Conservation (phyloP, 306 rosid species). For the Inga laurina region DNA sequence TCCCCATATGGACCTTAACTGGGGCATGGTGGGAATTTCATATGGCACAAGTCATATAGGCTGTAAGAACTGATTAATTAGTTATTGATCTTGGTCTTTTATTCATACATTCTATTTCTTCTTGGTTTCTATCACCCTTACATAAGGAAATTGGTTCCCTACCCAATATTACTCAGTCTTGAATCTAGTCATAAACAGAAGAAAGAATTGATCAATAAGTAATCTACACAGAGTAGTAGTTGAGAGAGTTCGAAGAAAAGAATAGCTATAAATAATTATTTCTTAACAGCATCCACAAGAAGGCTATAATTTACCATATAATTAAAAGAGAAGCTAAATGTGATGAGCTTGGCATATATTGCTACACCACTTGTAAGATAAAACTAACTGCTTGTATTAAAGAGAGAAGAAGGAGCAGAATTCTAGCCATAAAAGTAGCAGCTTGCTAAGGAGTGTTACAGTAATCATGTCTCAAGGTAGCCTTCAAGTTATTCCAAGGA, state of each 20-base stretch:
- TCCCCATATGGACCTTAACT: neutral
- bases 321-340: too few species aligned
- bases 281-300: too few species aligned
- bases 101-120: too few species aligned
- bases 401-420: neutral
- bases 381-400: neutral
- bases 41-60: neutral
- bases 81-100: too few species aligned
- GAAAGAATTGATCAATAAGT: too few species aligned
- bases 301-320: too few species aligned
- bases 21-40: neutral
- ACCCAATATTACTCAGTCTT: too few species aligned
- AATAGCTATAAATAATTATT: too few species aligned
- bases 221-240: neutral
- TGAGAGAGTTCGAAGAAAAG: neutral
- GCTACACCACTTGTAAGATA: neutral
- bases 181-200: too few species aligned
- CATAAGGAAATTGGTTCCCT: too few species aligned
- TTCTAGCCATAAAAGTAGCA: neutral
- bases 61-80: neutral
- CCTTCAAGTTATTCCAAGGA: neutral
- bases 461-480: neutral
- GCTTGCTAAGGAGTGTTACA: neutral
- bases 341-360: neutral
- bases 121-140: too few species aligned